Conservation (phyloP, 805 yeast species). For the Ogataea zsoltii region DNA sequence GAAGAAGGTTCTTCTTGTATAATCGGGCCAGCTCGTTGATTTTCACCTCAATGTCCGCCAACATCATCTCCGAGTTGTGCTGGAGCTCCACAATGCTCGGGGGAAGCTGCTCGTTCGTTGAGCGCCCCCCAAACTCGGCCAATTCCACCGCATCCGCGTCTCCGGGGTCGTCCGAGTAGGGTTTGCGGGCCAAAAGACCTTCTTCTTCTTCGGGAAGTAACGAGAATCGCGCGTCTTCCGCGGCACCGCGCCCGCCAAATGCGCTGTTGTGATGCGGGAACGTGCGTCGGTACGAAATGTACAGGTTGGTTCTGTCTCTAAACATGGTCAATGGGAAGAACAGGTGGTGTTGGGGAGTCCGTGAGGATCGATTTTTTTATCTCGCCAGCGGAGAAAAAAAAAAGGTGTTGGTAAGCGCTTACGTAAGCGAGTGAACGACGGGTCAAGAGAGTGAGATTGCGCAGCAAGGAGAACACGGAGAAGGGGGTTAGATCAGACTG, state of each 20-base stretch:
- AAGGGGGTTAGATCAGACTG: no score
- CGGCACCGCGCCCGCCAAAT: conserved; percentile 15
- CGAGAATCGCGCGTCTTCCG: conserved; percentile 32
- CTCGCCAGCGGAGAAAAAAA: no score
- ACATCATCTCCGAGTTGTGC: conserved; percentile 64
- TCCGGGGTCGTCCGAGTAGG: conserved; percentile 20
- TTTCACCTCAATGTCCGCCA: conserved; percentile 52
- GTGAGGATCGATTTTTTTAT: no score
- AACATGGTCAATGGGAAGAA: conserved; percentile 52
- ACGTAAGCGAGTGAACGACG: no score
- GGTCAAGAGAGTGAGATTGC: no score
- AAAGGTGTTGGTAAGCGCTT: no score
- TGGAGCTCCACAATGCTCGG: conserved; percentile 79
- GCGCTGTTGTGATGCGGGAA: conserved; percentile 62
- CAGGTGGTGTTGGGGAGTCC: background rate
- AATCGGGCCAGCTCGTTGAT: conserved; percentile 63
- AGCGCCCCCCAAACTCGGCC: conserved; percentile 37
- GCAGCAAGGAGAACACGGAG: no score
- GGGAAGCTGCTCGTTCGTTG: conserved; percentile 50
- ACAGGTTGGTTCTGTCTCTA: conserved; percentile 92
- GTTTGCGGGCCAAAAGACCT: conserved; percentile 46
- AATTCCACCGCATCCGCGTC: conserved; percentile 50
- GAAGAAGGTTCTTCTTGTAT: conserved; percentile 80
- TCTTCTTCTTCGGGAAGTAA: conserved; percentile 54
- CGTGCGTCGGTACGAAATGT: conserved; percentile 84